Base-by-base conservation (phyloP, 345 rosid genomes). In the Pugionium cornutum region DNA sequence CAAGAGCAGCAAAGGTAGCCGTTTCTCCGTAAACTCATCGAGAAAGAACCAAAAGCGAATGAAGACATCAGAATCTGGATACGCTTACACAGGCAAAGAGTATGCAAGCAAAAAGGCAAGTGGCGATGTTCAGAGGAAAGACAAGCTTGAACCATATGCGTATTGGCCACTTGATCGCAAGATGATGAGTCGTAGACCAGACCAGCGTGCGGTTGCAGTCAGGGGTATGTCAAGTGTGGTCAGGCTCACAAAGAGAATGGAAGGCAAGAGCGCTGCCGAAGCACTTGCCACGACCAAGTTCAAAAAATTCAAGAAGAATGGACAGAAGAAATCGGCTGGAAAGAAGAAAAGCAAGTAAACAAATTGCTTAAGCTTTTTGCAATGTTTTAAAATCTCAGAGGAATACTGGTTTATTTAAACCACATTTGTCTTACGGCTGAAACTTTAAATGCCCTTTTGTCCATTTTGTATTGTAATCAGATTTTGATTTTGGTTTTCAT, bases 111-210 rank as follows among this genome's bases (percentile, higher is more conserved):
- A 85, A 81, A 94, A 90, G 76, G 96, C 92, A 9, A 79, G 86
- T 39, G 97, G 97, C 0, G 97, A 94, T 67, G 75, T 94, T 39
- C 85, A 74, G 78, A 85, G 81, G 84, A 94, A 90, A 76, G 97
- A 83, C 45, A 94, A 90, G 76, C 86, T 94, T 9, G 98, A 89
- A 70, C 97, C 99, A 0, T 90, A 88, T 67, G 99, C 99, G 0
- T 94, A 90, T 66, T 94, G 99, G 99, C 97, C 99, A 2, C 85
- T 94, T 5, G 97, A 94, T 69, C 84, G 96, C 5, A 94, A 90
- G 83, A 88, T 94, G 97, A 87, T 90, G 89, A 90, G 97, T 72
- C 84, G 87, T 42, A 84, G 92, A 66, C 88, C 97, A 1, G 88
- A 90, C 69, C 97, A 90, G 59, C 80, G 85, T 41, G 96, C 91